These are phyloP conservation scores for Dictyophora rubrovolvata DNA, from an alignment of 768 basidiomycete species.

Conservation along the genomic window DNA sequence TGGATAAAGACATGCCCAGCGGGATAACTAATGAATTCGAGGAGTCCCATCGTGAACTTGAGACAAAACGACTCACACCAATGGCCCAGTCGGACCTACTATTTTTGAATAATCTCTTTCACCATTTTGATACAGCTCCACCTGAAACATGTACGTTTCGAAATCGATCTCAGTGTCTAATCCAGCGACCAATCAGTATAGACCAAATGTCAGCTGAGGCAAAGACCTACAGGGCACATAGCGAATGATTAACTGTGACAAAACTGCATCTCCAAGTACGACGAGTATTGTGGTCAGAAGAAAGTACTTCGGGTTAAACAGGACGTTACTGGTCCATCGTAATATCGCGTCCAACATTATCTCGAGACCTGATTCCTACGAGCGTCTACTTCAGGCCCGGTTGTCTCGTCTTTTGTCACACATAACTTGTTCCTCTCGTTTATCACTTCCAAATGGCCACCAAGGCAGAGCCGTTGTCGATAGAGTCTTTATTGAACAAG, in stretches of 20 bases:
- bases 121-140: constrained; percentile 66
- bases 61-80: constrained; percentile 53
- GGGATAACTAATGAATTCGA: constrained; percentile 59
- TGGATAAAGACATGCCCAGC: constrained; percentile 88
- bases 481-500: constrained; percentile 76
- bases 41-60: not conserved
- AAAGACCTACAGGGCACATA: constrained; percentile 68
- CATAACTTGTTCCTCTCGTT: not conserved
- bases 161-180: constrained; percentile 98
- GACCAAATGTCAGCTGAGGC: not conserved
- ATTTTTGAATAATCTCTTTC: constrained; percentile 76
- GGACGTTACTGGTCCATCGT: constrained; percentile 18
- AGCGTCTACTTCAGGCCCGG: not conserved
- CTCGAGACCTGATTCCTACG: not conserved
- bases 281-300: constrained; percentile 55
- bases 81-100: constrained; percentile 81
- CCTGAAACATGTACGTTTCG: constrained; percentile 90
- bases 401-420: not conserved
- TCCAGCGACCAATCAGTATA: constrained; percentile 4
- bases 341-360: not conserved
- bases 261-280: constrained; percentile 61
- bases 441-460: constrained; percentile 28
- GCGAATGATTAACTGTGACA: constrained; percentile 72
- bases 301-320: constrained; percentile 52
- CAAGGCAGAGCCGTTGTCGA: constrained; percentile 68